Evolutionary conservation across 208 protist genomes (phyloP).

Genomic region (Novymonas esmeraldas): DNA sequence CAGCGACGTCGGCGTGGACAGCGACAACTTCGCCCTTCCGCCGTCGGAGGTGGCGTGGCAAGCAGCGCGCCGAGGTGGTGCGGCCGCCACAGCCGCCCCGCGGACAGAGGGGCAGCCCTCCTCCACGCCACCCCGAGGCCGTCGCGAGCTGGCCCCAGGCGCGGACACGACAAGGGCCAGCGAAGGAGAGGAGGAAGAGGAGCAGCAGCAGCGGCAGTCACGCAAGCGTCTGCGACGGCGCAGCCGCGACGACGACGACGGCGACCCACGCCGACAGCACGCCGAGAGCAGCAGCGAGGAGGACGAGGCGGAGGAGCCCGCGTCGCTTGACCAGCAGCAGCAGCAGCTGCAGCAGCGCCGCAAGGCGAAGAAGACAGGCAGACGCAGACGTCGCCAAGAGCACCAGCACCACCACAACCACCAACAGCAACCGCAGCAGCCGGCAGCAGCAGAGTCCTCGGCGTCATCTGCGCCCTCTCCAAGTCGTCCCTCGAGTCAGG

Average conservation of each 20-base stretch:
- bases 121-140: no score
- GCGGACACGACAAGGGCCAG: neutral
- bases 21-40: constrained; percentile 21
- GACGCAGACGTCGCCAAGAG: constrained; percentile 23
- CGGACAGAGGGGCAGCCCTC: neutral
- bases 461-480: neutral
- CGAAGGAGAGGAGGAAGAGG: neutral
- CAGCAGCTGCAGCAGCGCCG: neutral
- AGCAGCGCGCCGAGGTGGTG: neutral
- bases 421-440: constrained; percentile 3
- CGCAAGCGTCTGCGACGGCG: neutral
- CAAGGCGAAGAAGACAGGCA: constrained; percentile 27
- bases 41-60: constrained; percentile 23
- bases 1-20: neutral
- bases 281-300: neutral
- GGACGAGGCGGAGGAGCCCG: neutral
- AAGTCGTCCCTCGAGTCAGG: neutral
- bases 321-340: neutral
- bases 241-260: neutral
- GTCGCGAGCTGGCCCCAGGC: no score
- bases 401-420: constrained; percentile 10
- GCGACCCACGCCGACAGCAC: neutral
- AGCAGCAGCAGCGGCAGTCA: neutral
- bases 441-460: no score
- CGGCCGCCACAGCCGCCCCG: no score